Conservation (phyloP, 495 filamentous ascomycete genomes). For the Poronia punctata region DNA sequence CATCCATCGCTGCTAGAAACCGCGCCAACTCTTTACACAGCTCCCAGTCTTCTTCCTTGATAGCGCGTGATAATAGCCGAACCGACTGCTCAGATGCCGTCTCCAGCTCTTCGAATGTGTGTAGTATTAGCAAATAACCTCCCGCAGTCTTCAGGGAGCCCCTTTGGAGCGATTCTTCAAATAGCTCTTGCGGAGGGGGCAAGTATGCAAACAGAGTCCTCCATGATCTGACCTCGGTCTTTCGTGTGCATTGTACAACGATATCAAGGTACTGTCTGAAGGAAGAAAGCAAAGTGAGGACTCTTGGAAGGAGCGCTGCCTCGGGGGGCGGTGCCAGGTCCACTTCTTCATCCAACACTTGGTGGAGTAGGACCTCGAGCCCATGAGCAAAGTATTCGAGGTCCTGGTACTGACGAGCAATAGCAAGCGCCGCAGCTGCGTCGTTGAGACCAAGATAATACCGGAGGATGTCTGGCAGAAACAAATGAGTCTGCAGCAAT, state of each 20-base stretch:
- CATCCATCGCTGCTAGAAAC: constrained; percentile 88
- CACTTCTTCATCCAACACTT: constrained; percentile 90
- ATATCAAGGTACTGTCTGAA: constrained; percentile 90
- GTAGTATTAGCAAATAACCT: constrained; percentile 91
- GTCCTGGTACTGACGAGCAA: constrained; percentile 75
- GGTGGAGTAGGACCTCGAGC: constrained; percentile 85
- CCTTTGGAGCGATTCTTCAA: constrained; percentile 79
- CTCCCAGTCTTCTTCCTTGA: constrained; percentile 87
- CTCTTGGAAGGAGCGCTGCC: constrained; percentile 72
- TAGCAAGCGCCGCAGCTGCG: constrained; percentile 62
- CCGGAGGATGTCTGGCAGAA: constrained; percentile 79
- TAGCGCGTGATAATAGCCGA: constrained; percentile 72
- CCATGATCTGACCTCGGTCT: constrained; percentile 95
- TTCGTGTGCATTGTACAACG: constrained; percentile 93
- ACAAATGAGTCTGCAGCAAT: constrained; percentile 64
- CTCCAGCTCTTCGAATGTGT: constrained; percentile 84
- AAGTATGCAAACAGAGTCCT: constrained; percentile 84
- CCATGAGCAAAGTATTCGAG: constrained; percentile 89
- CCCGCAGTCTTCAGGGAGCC: constrained; percentile 91
- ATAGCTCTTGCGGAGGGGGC: constrained; percentile 81
- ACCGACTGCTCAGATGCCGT: constrained; percentile 74
- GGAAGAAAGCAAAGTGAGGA: constrained; percentile 82
- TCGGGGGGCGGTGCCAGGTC: constrained; percentile 63
- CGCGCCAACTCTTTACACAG: constrained; percentile 90
- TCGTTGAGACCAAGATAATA: constrained; percentile 66